Base-by-base conservation (phyloP, 1,284 basidiomycete species). In the Hortiboletus rubellus region DNA sequence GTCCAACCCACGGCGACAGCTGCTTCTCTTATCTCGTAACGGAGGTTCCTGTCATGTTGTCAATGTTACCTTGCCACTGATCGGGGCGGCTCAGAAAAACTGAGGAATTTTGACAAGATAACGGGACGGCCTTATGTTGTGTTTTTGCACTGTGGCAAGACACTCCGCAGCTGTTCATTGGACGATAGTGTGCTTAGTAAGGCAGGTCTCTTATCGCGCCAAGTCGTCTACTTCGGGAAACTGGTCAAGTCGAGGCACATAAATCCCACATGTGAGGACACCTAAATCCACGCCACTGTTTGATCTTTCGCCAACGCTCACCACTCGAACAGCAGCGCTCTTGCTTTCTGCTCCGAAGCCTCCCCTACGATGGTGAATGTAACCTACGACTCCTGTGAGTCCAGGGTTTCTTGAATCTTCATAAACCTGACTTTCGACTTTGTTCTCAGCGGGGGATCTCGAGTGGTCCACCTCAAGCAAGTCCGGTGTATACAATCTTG, bases 401-500 rank as follows among this genome's bases (percentile, higher is more conserved):
- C 18, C 10, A 17, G 4, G 5, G 12, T n/a, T 37, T 3, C 9
- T 31, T 1, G n/a, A n/a, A n/a, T n/a, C n/a, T n/a, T n/a, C n/a
- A n/a, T n/a, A n/a, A n/a, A n/a, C n/a, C n/a, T 59, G 5, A 68
- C 53, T 24, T 37, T 37, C 17, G 3, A 45, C 24, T 15, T 22
- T 11, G 36, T 51, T 9, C 34, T 34, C 67, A 81, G 79, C 78
- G 41, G 76, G 74, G 9, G 74, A 77, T 62, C 63, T 82, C 17
- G 37, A 75, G 53, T 75, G 74, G 60, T 73, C 72, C 45, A 68
- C 69, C 48, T 70, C 74, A 41, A 72, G 78, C 42, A 76, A 71
- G 1, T 69, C 68, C 5, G 66, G 67, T n/a, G 72, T 79, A 51
- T 94, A 89, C 77, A 87, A 87, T 71, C 76, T 83, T 27, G 92